Evolutionary conservation across 768 basidiomycete genomes (phyloP).

Genomic region (Suillus ampliporus): DNA sequence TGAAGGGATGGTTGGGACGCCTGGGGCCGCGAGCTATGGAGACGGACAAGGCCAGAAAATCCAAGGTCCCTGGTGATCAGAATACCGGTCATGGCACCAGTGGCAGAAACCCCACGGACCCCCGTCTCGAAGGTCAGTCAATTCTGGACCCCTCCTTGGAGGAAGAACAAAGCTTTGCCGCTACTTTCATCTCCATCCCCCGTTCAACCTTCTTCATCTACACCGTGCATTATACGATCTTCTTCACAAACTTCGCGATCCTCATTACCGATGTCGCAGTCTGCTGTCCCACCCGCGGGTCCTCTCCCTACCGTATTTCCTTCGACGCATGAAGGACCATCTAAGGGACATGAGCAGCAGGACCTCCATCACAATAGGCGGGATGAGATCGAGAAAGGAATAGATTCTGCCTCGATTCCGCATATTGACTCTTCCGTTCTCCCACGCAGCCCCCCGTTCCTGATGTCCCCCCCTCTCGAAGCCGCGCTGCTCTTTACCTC

Average conservation of each 20-base stretch:
- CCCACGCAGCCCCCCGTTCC: conserved; percentile 59
- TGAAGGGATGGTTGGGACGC: not conserved
- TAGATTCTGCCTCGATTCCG: conserved; percentile 14
- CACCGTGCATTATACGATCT: conserved; percentile 30
- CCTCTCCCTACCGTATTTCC: conserved; percentile 17
- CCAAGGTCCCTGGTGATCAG: not conserved
- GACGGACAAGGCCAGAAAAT: no score
- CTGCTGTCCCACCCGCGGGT: not conserved
- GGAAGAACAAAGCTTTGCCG: not conserved
- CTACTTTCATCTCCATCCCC: not conserved
- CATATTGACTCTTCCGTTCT: conserved; percentile 47
- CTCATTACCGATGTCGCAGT: not conserved
- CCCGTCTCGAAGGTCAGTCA: not conserved
- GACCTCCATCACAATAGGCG: conserved; percentile 7
- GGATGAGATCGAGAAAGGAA: not conserved
- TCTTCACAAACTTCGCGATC: conserved; percentile 8
- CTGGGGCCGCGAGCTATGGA: not conserved
- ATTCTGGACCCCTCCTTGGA: conserved; percentile 2
- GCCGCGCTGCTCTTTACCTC: conserved; percentile 59
- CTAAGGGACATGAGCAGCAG: conserved; percentile 23
- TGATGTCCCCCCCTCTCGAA: conserved; percentile 63
- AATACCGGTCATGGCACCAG: not conserved
- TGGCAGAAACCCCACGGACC: not conserved
- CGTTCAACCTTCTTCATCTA: conserved; percentile 1
- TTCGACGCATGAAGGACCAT: conserved; percentile 1